Evolutionary conservation across 192 early-diverging fungal species (phyloP).

Genomic region (Podila minutissima): DNA sequence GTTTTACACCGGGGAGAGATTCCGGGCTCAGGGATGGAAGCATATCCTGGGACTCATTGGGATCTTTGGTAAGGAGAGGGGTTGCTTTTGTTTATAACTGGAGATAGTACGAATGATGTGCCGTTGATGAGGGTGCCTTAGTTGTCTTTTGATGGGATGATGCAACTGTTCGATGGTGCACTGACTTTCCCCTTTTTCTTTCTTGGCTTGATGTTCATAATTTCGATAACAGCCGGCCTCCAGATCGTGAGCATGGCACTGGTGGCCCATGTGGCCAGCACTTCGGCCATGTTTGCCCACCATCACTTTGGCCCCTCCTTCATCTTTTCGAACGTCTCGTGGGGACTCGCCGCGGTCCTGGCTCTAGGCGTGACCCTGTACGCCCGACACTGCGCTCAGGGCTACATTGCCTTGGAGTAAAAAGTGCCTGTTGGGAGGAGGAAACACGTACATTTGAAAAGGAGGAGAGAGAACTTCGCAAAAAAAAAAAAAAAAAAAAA

Average conservation of each 20-base stretch:
- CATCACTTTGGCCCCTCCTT: conserved; percentile 39
- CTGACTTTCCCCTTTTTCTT: neutral
- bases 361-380: conserved; percentile 28
- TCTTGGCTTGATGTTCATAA: no score
- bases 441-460: no score
- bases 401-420: conserved; percentile 45
- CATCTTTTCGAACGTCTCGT: conserved; percentile 36
- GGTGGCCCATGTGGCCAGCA: conserved; percentile 34
- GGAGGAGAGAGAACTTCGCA: no score
- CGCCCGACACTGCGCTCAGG: conserved; percentile 32
- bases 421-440: no score
- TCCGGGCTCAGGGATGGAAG: conserved; percentile 41
- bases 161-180: neutral
- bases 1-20: conserved; percentile 37
- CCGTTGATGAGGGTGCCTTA: no score
- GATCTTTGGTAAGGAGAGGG: conserved; percentile 27
- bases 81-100: neutral
- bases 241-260: conserved; percentile 36
- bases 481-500: no score
- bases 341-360: conserved; percentile 18
- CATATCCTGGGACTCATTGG: conserved; percentile 37
- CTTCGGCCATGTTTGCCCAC: conserved; percentile 38
- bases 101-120: no score
- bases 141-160: neutral
- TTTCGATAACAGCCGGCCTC: conserved; percentile 12